Percentiles rank a stretch among this genome's conserved stretches.
Evolutionary conservation across 164 flowering plant genomes (phyloP).

Genomic region (Vitis cinerea): DNA sequence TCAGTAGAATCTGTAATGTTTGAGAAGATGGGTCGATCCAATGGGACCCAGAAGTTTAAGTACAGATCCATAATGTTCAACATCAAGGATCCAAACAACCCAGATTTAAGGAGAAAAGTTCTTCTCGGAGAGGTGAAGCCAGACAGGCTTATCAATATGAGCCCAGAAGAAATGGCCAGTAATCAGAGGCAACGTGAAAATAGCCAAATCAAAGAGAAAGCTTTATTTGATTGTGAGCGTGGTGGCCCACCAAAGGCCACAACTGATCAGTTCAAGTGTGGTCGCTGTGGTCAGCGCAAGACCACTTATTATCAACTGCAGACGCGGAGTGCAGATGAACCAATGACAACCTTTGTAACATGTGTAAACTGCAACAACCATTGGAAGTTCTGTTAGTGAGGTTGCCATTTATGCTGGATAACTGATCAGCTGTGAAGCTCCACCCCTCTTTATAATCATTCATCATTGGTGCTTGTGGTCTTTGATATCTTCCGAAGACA

Average conservation of each 20-base stretch:
- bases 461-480: too few relatives aligned
- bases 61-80: conserved; percentile 91
- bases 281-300: conserved; percentile 82
- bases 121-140: conserved; percentile 74
- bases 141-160: conserved; percentile 54
- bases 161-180: conserved; percentile 89
- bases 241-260: conserved; percentile 60
- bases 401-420: too few relatives aligned
- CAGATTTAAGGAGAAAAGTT: conserved; percentile 83
- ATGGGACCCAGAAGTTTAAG: conserved; percentile 69
- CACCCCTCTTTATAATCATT: too few relatives aligned
- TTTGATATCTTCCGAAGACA: too few relatives aligned
- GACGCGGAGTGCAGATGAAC: conserved; percentile 98
- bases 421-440: too few relatives aligned
- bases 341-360: conserved; percentile 93
- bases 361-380: conserved; percentile 87
- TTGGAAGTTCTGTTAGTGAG: conserved; percentile 66
- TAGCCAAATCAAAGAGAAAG: conserved; percentile 65
- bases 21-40: conserved; percentile 73
- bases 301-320: conserved; percentile 86
- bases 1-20: conserved; percentile 78
- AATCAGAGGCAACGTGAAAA: conserved; percentile 59
- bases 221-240: conserved; percentile 75
- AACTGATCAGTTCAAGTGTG: conserved; percentile 87
- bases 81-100: conserved; percentile 81